A percentile compares a stretch with the other conserved stretches of the same genome.
Conservation (phyloP, 768 basidiomycete species). For the Fomitopsis pulvina region DNA sequence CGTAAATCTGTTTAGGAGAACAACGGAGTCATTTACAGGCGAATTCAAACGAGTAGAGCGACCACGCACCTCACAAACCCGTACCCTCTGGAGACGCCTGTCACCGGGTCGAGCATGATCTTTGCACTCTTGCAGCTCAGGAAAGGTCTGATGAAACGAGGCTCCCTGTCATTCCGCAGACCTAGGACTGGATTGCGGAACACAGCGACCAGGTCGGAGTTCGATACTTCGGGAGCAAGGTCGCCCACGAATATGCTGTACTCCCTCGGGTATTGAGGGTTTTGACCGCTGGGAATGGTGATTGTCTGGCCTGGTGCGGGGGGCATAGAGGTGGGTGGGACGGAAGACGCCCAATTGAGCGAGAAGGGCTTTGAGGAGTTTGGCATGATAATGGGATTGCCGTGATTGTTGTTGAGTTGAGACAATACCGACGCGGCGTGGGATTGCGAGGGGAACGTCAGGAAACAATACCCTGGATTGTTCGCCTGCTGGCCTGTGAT, state of each 20-base stretch:
- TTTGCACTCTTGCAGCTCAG: slow-evolving; percentile 92
- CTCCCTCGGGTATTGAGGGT: slow-evolving; percentile 68
- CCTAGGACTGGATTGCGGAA: slow-evolving; percentile 88
- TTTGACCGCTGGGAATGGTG: slow-evolving; percentile 30
- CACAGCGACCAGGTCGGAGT: slow-evolving; percentile 91
- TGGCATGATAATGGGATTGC: slow-evolving; percentile 60
- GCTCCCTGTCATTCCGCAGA: slow-evolving; percentile 78
- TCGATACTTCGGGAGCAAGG: slow-evolving; percentile 87
- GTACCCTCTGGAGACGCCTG: slow-evolving; percentile 85
- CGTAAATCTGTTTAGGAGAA: slow-evolving; percentile 56
- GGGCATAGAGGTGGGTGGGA: slow-evolving; percentile 29
- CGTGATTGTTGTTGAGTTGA: slow-evolving; percentile 48
- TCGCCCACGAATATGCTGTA: slow-evolving; percentile 95
- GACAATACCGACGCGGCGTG: slow-evolving; percentile 66
- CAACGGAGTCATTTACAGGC: slow-evolving; percentile 4
- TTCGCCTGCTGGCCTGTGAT: slow-evolving; percentile 60
- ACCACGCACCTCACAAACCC: slow-evolving; percentile 77
- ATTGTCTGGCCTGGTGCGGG: slow-evolving; percentile 28
- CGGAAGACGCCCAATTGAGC: slow-evolving; percentile 66
- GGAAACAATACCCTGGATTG: slow-evolving; percentile 84
- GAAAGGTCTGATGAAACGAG: slow-evolving; percentile 85
- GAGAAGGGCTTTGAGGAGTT: slow-evolving; percentile 80
- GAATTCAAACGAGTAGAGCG: not conserved
- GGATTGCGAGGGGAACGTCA: slow-evolving; percentile 71
- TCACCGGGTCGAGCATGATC: slow-evolving; percentile 89